phyloP scores from a whole-genome alignment of 2,329 filamentous ascomycete species.

The Aspergillus brasiliensis region DNA sequence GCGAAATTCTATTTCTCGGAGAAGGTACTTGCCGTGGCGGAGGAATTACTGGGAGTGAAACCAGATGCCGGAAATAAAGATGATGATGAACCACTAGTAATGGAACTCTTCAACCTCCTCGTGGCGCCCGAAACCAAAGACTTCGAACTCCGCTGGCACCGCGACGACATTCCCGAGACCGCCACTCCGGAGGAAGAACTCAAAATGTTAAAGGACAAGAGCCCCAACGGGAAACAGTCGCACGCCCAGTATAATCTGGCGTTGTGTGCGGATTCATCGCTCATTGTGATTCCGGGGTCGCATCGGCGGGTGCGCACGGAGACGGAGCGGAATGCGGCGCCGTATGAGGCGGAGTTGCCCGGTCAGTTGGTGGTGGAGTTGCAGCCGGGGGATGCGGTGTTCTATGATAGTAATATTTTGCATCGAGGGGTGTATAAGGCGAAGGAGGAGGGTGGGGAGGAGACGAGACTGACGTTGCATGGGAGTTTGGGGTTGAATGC shows the following conservation, averaged over 20 bases:
- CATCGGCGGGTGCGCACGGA: conserved; percentile 72
- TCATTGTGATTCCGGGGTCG: conserved; percentile 76
- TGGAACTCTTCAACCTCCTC: conserved; percentile 88
- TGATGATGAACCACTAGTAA: conserved; percentile 66
- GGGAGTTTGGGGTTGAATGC: conserved; percentile 46
- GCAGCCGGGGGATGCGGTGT: conserved; percentile 75
- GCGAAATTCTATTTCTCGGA: conserved; percentile 71
- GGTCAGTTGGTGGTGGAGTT: conserved; percentile 68
- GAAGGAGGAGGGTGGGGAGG: conserved; percentile 38
- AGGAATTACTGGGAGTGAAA: conserved; percentile 60
- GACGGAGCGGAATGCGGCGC: conserved; percentile 66
- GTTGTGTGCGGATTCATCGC: conserved; percentile 70
- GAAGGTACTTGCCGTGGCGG: conserved; percentile 63
- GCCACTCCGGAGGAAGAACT: conserved; percentile 69
- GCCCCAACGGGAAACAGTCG: conserved; percentile 52
- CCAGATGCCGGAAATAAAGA: conserved; percentile 29
- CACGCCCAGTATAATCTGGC: conserved; percentile 90
- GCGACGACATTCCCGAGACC: conserved; percentile 75
- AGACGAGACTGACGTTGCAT: conserved; percentile 47
- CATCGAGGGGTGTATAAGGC: conserved; percentile 48
- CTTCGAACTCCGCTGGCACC: conserved; percentile 80
- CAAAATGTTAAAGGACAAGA: conserved; percentile 56
- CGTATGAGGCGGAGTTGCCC: conserved; percentile 63
- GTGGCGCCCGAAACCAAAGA: conserved; percentile 67
- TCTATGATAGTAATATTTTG: conserved; percentile 89